Base-by-base conservation (phyloP, 371 early-diverging fungal species). In the Sporodiniella umbellata region DNA sequence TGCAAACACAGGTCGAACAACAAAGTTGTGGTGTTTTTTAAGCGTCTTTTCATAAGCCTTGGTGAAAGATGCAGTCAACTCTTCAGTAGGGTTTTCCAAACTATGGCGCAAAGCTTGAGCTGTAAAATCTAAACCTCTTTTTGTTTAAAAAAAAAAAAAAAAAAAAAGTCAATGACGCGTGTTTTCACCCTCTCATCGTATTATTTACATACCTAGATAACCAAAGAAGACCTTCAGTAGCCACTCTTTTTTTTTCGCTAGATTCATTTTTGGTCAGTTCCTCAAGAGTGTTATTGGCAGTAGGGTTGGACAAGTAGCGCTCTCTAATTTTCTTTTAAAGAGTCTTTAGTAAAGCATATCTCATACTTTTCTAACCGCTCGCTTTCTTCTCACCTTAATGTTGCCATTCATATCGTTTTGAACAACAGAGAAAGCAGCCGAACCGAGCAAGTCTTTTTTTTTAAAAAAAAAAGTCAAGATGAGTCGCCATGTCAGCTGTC, bases 151-250 rank as follows among this genome's bases (percentile, higher is more conserved):
- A n/a, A n/a, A n/a, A n/a, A n/a, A n/a, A n/a, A n/a, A n/a, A n/a
- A n/a, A n/a, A n/a, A n/a, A n/a, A n/a, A n/a, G n/a, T n/a, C n/a
- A n/a, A n/a, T n/a, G n/a, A n/a, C n/a, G n/a, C n/a, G n/a, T n/a
- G n/a, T n/a, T n/a, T n/a, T n/a, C n/a, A n/a, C n/a, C n/a, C n/a
- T n/a, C n/a, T n/a, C n/a, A n/a, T n/a, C n/a, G n/a, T n/a, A n/a
- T n/a, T n/a, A n/a, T n/a, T n/a, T n/a, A n/a, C n/a, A n/a, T 80
- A 86, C 88, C 94, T 83, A 58, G 87, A 89, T 45, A 97, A 81
- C 98, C 98, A 97, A 59, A 97, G 75, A 33, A 97, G 83, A 12
- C 93, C 94, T 64, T 93, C 90, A 21, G 94, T 90, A 37, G 94
- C 95, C 6, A 81, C 81, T 53, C 84, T 80, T 69, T 89, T 88